Evolutionary conservation across 306 rosid species (phyloP).

Genomic region (Inga leiocalycina): DNA sequence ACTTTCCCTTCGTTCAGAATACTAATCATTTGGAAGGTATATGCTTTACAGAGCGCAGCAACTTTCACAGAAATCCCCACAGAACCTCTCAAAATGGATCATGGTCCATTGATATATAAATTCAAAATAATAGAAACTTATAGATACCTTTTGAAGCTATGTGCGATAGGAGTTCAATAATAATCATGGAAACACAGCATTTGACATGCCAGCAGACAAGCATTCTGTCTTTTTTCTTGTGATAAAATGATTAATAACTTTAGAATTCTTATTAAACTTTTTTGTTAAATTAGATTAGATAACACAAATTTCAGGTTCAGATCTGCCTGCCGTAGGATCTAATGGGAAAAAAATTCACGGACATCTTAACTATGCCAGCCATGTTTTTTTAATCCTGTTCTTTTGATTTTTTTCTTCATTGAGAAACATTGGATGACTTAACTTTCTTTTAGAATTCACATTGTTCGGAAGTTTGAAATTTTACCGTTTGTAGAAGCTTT

Average conservation of each 20-base stretch:
- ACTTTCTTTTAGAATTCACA: background rate
- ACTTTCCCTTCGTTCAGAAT: background rate
- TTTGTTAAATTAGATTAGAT: background rate
- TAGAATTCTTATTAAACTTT: background rate
- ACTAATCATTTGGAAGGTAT: background rate
- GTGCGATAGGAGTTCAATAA: background rate
- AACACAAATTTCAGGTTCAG: constrained; percentile 10
- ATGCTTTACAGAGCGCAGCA: background rate
- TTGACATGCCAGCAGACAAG: background rate
- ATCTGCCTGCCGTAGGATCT: constrained; percentile 4
- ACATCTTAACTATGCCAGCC: background rate
- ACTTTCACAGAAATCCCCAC: background rate
- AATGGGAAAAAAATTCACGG: background rate
- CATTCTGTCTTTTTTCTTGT: background rate
- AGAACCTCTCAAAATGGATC: background rate
- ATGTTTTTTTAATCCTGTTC: background rate
- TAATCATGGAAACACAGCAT: background rate
- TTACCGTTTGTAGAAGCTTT: background rate
- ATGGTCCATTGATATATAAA: background rate
- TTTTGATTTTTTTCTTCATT: background rate
- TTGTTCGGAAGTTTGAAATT: background rate
- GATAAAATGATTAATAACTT: background rate
- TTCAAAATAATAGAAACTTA: background rate
- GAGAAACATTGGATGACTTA: background rate
- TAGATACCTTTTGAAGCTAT: background rate